These are phyloP conservation scores for Phytopythium chamaehyphon DNA, from an alignment of 352 stramenopile genomes.

Conservation along the genomic window DNA sequence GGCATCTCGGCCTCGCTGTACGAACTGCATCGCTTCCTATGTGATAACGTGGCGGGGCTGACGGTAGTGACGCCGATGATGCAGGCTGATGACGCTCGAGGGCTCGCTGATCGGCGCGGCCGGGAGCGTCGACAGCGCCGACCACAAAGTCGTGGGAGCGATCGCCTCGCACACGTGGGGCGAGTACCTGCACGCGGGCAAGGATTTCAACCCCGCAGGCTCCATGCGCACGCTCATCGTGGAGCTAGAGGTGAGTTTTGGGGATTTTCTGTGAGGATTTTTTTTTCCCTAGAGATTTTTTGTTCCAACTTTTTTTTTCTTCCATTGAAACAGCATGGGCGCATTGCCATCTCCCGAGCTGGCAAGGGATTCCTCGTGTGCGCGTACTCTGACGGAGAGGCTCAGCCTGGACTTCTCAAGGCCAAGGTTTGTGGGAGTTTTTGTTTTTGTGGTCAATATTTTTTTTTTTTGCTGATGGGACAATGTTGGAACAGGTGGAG, in stretches of 20 bases:
- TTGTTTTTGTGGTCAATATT: slow-evolving; percentile 2
- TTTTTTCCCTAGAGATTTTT: background rate
- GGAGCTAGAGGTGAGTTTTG: slow-evolving; percentile 52
- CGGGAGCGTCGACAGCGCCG: slow-evolving; percentile 44
- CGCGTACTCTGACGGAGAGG: slow-evolving; percentile 58
- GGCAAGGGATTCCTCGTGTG: slow-evolving; percentile 76
- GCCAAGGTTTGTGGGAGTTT: slow-evolving; percentile 36
- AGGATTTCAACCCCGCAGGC: slow-evolving; percentile 54
- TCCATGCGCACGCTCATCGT: slow-evolving; percentile 64
- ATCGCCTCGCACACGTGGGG: slow-evolving; percentile 84
- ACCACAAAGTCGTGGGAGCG: slow-evolving; percentile 83
- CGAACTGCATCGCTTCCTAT: slow-evolving; percentile 6
- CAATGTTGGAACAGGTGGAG: slow-evolving; percentile 37
- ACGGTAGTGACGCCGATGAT: background rate
- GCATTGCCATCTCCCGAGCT: slow-evolving; percentile 56
- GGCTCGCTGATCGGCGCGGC: slow-evolving; percentile 80
- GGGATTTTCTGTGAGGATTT: background rate
- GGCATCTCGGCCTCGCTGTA: slow-evolving; percentile 71
- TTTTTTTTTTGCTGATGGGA: no score
- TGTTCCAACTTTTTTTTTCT: background rate
- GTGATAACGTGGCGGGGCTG: background rate
- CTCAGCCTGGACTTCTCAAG: slow-evolving; percentile 64
- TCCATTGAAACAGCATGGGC: slow-evolving; percentile 30
- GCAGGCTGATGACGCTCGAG: slow-evolving; percentile 80
- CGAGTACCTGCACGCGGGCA: slow-evolving; percentile 72